Conservation (phyloP, 495 filamentous ascomycete genomes). For the Aspergillus kassunensis region DNA sequence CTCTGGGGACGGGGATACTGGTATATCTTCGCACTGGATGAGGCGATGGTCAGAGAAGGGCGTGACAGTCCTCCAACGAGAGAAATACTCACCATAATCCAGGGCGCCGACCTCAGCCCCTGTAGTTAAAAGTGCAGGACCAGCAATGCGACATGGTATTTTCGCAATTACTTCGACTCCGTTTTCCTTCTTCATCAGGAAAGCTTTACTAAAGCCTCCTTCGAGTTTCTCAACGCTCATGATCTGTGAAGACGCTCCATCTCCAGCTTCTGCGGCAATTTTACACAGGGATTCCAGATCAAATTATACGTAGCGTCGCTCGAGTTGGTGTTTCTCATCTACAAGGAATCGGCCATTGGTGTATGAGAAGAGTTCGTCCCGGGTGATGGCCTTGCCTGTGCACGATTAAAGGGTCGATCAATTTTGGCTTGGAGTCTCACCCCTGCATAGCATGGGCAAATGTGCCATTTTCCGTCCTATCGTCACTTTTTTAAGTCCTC, state of each 20-base stretch:
- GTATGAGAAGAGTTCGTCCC: neutral
- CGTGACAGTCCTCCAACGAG: no score
- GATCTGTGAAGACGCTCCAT: constrained; percentile 15
- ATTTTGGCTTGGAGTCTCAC: no score
- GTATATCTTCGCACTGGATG: constrained; percentile 33
- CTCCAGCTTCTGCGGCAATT: constrained; percentile 19
- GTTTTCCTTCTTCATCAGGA: constrained; percentile 31
- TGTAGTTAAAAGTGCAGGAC: constrained; percentile 28
- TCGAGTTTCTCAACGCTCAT: constrained; percentile 34
- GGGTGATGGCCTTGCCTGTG: neutral
- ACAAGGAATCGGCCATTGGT: constrained; percentile 22
- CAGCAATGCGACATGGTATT: constrained; percentile 33
- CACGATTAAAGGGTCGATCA: no score
- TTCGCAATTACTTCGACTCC: constrained; percentile 35
- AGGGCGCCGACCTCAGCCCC: constrained; percentile 36
- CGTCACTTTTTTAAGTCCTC: no score
- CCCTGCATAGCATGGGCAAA: no score
- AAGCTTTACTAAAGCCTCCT: constrained; percentile 38
- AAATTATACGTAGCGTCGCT: constrained; percentile 27
- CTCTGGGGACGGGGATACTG: constrained; percentile 28
- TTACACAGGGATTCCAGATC: constrained; percentile 30
- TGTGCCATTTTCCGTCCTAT: no score
- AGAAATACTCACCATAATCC: constrained; percentile 28
- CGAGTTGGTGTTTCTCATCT: constrained; percentile 30
- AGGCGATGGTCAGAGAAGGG: no score